Percentiles rank a stretch among this genome's conserved stretches.
phyloP scores from a whole-genome alignment of 179 eudicot genomes.

The Heliamphora pulchella region DNA sequence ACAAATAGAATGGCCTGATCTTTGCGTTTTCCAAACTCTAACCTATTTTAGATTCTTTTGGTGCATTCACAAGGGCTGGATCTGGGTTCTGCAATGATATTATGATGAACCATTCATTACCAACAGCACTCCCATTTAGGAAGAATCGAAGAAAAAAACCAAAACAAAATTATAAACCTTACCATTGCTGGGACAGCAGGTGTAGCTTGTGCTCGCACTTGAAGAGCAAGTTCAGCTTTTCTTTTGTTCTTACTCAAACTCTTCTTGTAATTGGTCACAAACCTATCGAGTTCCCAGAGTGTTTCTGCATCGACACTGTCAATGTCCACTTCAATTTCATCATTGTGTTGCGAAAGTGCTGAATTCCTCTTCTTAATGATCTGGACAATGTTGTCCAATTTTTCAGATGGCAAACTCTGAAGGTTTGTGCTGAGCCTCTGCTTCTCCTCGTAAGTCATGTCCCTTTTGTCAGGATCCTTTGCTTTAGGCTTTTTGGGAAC shows the following conservation, averaged over 20 bases:
- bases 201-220: constrained; percentile 38
- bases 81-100: constrained; percentile 37
- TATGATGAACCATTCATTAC: neutral
- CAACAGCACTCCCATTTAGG: too few species aligned
- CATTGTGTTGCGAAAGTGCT: constrained; percentile 57
- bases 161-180: too few species aligned
- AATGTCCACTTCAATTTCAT: constrained; percentile 85
- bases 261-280: constrained; percentile 75
- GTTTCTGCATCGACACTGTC: constrained; percentile 83
- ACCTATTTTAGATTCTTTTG: constrained; percentile 41
- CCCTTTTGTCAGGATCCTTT: constrained; percentile 66
- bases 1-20: too few species aligned
- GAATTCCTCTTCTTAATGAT: constrained; percentile 64
- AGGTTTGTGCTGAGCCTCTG: constrained; percentile 62
- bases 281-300: constrained; percentile 88
- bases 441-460: constrained; percentile 76
- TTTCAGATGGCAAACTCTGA: constrained; percentile 65
- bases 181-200: constrained; percentile 26
- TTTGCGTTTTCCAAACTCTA: neutral
- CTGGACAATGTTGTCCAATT: constrained; percentile 60
- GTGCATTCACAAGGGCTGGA: constrained; percentile 21
- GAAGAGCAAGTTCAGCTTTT: constrained; percentile 50
- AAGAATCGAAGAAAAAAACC: too few species aligned
- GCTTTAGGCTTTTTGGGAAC: constrained; percentile 79
- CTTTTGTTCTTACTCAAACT: constrained; percentile 61